A percentile compares a stretch with the other conserved stretches of the same genome.
Conservation (phyloP, 106 monocot species). For the Hemerocallis citrina region DNA sequence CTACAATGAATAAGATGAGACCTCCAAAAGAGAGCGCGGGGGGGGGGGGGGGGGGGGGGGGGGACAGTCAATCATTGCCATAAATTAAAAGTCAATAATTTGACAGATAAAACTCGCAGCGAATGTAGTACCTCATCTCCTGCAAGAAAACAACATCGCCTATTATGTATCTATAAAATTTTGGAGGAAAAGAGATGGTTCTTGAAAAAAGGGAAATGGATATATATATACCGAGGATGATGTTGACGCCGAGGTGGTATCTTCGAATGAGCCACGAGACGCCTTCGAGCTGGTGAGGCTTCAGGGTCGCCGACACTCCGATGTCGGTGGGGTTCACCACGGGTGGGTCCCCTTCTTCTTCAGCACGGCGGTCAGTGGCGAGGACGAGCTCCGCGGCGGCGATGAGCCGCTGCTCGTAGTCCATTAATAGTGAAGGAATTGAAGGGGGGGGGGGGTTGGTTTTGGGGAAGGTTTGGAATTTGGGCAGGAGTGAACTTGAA, state of each 20-base stretch:
- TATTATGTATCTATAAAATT: not conserved
- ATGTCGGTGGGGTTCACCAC: slow-evolving; percentile 30
- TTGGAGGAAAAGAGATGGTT: not conserved
- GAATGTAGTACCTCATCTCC: slow-evolving; percentile 99
- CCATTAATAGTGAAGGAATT: slow-evolving; percentile 9
- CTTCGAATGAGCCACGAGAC: slow-evolving; percentile 81
- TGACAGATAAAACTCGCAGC: no score
- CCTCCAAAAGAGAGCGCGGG: no score
- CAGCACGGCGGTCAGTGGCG: slow-evolving; percentile 27
- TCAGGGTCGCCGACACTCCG: slow-evolving; percentile 60
- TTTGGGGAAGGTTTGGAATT: no score
- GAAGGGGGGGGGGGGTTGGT: no score
- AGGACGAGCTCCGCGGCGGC: slow-evolving; percentile 70
- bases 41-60: no score
- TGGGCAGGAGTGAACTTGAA: no score
- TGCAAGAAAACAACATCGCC: slow-evolving; percentile 21
- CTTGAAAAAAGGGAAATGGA: not conserved
- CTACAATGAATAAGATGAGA: no score
- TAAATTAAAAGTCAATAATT: no score
- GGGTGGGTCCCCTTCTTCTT: not conserved
- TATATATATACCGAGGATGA: slow-evolving; percentile 65
- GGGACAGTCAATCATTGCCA: no score
- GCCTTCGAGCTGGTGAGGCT: slow-evolving; percentile 87
- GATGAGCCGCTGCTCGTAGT: slow-evolving; percentile 53
- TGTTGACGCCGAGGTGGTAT: slow-evolving; percentile 86